Percentiles rank a stretch among this genome's conserved stretches.
Conservation (phyloP, 2,329 filamentous ascomycete genomes). For the Colletotrichum sp. region DNA sequence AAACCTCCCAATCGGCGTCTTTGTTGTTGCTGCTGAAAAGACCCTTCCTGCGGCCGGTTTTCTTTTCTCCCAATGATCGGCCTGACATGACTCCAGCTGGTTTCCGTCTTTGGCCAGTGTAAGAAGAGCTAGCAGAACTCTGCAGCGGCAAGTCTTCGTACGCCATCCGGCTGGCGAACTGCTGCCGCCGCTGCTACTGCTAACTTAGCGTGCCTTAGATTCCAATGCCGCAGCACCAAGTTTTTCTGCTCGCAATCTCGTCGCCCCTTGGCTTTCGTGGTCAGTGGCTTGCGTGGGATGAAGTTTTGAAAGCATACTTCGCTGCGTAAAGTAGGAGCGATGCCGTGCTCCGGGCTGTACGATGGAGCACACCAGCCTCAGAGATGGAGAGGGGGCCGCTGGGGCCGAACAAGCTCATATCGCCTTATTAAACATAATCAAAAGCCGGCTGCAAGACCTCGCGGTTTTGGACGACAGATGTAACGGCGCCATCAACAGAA, state of each 20-base stretch:
- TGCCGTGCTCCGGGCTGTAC: neutral
- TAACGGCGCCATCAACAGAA: neutral
- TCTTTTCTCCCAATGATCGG: slow-evolving; percentile 9
- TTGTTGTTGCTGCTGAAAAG: neutral
- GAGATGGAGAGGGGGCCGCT: neutral
- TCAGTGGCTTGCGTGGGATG: neutral
- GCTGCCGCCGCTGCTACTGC: neutral
- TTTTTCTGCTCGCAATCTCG: neutral
- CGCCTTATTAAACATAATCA: neutral
- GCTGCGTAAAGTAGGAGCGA: neutral
- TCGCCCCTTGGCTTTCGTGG: neutral
- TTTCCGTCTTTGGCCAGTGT: neutral
- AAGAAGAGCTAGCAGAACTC: neutral
- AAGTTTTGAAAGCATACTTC: neutral
- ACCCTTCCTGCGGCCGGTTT: neutral
- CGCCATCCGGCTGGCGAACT: neutral
- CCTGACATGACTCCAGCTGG: slow-evolving; percentile 5
- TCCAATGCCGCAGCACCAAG: neutral
- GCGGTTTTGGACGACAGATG: neutral
- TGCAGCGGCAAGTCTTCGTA: neutral
- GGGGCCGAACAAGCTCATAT: neutral
- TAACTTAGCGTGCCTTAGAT: neutral
- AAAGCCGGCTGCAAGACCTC: neutral
- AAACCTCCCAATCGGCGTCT: neutral
- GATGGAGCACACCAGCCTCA: neutral